These are phyloP conservation scores for Phoenix roebelenii DNA, from an alignment of 176 grass and related monocot species.

Conservation along the genomic window DNA sequence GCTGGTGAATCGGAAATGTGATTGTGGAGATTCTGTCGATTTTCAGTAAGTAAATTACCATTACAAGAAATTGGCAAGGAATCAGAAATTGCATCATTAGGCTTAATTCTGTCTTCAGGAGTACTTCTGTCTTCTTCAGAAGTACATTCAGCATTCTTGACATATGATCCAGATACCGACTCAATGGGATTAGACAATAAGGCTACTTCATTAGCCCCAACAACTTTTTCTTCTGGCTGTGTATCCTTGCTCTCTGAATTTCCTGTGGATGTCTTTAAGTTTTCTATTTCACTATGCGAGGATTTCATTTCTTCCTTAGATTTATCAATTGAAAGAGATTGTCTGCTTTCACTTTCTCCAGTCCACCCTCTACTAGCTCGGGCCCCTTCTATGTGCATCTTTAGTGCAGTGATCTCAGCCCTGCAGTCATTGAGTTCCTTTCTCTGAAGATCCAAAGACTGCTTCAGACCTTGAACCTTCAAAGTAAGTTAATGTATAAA, in stretches of 20 bases:
- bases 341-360: constrained; percentile 29
- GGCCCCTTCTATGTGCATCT: constrained; percentile 93
- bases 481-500: constrained; percentile 16
- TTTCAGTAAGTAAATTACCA: constrained; percentile 19
- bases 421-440: constrained; percentile 82
- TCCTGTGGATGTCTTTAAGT: constrained; percentile 22
- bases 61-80: constrained; percentile 30
- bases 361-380: constrained; percentile 51
- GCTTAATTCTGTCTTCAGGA: constrained; percentile 20
- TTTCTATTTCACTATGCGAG: constrained; percentile 27
- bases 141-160: constrained; percentile 27
- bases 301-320: constrained; percentile 30
- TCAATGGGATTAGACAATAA: constrained; percentile 25
- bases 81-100: constrained; percentile 3
- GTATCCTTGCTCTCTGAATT: constrained; percentile 17
- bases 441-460: constrained; percentile 64
- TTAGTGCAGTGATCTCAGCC: constrained; percentile 90
- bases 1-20: constrained; percentile 26
- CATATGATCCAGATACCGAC: constrained; percentile 20
- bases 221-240: constrained; percentile 24
- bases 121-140: constrained; percentile 29
- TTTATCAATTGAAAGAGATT: constrained; percentile 25
- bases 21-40: constrained; percentile 27
- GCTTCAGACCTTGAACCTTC: constrained; percentile 88
- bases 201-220: constrained; percentile 20